These are phyloP conservation scores for Rhizopus sp. DNA, from an alignment of 371 early-diverging fungal genomes.

Conservation along the genomic window DNA sequence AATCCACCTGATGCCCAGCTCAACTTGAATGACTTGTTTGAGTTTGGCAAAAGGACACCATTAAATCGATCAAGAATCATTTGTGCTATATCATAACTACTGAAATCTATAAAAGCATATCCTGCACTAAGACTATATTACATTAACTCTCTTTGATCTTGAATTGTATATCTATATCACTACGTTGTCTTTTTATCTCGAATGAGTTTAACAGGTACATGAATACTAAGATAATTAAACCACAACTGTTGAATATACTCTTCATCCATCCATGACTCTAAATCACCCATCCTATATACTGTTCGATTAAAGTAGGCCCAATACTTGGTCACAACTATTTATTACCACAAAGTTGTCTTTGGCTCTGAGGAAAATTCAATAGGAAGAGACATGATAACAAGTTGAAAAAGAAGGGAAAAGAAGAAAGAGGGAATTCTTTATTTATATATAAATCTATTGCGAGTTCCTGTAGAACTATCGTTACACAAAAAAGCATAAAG, in stretches of 20 bases:
- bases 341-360: background rate
- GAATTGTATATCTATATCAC: background rate
- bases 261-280: slow-evolving; percentile 84
- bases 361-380: background rate
- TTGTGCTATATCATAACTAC: slow-evolving; percentile 57
- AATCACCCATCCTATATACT: slow-evolving; percentile 68
- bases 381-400: background rate
- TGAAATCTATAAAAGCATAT: slow-evolving; percentile 76
- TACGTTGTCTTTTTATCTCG: slow-evolving; percentile 77
- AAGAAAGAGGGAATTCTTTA: background rate
- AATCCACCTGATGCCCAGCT: slow-evolving; percentile 86
- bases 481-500: slow-evolving; percentile 1
- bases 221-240: slow-evolving; percentile 58
- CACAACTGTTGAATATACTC: slow-evolving; percentile 66
- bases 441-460: background rate
- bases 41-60: slow-evolving; percentile 75
- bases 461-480: background rate
- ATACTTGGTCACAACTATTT: background rate
- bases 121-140: slow-evolving; percentile 47
- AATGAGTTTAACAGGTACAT: slow-evolving; percentile 82
- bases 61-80: slow-evolving; percentile 66
- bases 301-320: background rate
- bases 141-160: background rate
- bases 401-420: background rate
- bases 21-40: slow-evolving; percentile 75